These are phyloP conservation scores for Pleurotus cornucopiae DNA, from an alignment of 768 basidiomycete species.

Conservation along the genomic window DNA sequence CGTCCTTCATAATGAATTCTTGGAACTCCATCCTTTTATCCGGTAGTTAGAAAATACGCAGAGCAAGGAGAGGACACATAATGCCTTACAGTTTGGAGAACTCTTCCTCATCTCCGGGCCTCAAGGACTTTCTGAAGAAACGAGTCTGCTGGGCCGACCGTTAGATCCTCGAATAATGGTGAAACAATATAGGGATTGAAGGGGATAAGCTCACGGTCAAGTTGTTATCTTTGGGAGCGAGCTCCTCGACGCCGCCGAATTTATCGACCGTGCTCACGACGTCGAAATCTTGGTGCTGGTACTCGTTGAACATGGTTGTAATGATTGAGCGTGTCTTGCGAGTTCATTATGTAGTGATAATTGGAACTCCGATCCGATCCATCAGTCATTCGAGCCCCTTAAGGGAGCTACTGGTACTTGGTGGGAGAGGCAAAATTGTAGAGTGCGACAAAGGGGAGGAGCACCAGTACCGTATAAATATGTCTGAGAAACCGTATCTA, in stretches of 20 bases:
- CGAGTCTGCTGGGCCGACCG: background rate
- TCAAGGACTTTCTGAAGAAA: conserved; percentile 7
- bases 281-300: background rate
- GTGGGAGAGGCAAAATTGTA: no score
- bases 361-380: no score
- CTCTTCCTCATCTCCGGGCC: background rate
- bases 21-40: background rate
- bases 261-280: background rate
- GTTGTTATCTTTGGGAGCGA: background rate
- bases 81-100: background rate
- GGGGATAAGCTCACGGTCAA: background rate
- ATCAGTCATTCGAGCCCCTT: no score
- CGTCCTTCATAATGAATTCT: conserved; percentile 4
- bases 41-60: background rate
- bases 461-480: no score
- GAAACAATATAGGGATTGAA: background rate
- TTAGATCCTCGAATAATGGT: background rate
- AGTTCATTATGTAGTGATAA: no score
- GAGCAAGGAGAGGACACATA: background rate
- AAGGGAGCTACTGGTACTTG: no score
- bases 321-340: background rate
- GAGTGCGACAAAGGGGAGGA: no score
- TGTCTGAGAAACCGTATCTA: no score
- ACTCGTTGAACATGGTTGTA: background rate
- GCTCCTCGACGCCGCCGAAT: background rate